Percentiles rank a stretch among this genome's conserved stretches.
Conservation (phyloP, 345 rosid genomes). For the Euphorbia pulcherrima region DNA sequence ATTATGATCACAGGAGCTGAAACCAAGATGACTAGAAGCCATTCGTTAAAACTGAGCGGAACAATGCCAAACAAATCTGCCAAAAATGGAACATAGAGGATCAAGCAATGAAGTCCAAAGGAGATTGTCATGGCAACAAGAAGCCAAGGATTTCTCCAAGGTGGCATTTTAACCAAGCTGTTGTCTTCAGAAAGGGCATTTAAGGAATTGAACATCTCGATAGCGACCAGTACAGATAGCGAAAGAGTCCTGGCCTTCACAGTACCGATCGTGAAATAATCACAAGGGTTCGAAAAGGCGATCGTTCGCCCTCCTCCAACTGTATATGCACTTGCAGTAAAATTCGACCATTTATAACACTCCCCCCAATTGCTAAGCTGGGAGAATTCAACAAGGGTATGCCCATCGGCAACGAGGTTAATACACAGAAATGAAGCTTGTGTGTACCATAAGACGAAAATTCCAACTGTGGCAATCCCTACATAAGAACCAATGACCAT, state of each 20-base stretch:
- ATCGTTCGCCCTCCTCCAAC: constrained; percentile 50
- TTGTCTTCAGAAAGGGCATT: constrained; percentile 86
- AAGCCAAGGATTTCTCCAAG: constrained; percentile 92
- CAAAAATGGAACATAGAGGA: constrained; percentile 80
- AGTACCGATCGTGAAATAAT: constrained; percentile 75
- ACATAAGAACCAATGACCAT: constrained; percentile 82
- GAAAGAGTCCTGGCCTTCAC: constrained; percentile 88
- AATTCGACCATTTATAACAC: constrained; percentile 78
- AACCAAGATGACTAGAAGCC: constrained; percentile 70
- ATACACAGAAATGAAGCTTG: constrained; percentile 74
- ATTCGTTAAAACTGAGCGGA: constrained; percentile 68
- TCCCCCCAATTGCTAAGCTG: constrained; percentile 78
- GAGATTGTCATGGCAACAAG: constrained; percentile 83
- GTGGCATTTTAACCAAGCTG: constrained; percentile 77
- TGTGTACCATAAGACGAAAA: constrained; percentile 87
- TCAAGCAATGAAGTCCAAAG: constrained; percentile 70
- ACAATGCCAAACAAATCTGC: constrained; percentile 71
- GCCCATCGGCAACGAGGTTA: constrained; percentile 64
- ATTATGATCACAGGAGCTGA: constrained; percentile 77
- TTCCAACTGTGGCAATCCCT: constrained; percentile 91
- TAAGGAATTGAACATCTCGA: constrained; percentile 88
- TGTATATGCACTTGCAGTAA: constrained; percentile 55
- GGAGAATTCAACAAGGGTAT: constrained; percentile 57
- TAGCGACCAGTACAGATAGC: constrained; percentile 78
- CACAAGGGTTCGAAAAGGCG: constrained; percentile 65